Evolutionary conservation across 164 flowering plant genomes (phyloP).

Genomic region (Liriodendron chinense): DNA sequence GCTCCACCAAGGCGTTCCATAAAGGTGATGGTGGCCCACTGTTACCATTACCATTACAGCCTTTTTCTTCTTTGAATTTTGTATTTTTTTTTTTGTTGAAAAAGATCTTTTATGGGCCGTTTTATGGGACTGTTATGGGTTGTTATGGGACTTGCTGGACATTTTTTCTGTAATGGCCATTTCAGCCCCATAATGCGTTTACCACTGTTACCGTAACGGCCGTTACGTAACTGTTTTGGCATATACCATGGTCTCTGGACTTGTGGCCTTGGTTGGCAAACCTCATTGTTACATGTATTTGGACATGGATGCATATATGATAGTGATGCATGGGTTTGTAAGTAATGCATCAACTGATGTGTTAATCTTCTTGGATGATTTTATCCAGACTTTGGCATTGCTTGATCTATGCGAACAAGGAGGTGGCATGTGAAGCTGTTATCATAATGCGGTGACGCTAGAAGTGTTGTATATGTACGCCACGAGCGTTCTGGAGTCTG

Average conservation of each 20-base stretch:
- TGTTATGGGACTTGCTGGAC: too few species aligned
- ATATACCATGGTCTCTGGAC: not conserved
- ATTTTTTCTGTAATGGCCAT: too few species aligned
- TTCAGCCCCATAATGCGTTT: too few species aligned
- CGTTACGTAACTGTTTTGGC: not conserved
- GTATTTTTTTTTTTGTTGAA: too few species aligned
- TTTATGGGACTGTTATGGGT: too few species aligned
- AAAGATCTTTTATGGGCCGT: too few species aligned
- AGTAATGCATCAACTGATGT: not conserved
- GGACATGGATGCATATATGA: not conserved
- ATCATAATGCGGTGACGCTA: not conserved
- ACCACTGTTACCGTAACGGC: too few species aligned
- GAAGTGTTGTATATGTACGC: not conserved
- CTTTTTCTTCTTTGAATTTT: too few species aligned
- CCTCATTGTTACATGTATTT: not conserved
- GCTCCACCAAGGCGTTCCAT: too few species aligned
- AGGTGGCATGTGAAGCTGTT: slow-evolving; percentile 2
- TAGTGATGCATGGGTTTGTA: not conserved
- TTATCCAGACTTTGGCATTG: slow-evolving; percentile 15
- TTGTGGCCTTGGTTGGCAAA: not conserved
- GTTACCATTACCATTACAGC: too few species aligned
- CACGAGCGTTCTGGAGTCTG: not conserved
- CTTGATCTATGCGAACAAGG: slow-evolving; percentile 16
- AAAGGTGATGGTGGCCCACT: too few species aligned
- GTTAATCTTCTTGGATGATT: not conserved